Conservation (phyloP, 2,329 filamentous ascomycete genomes). For the Plenodomus tracheiphilus region DNA sequence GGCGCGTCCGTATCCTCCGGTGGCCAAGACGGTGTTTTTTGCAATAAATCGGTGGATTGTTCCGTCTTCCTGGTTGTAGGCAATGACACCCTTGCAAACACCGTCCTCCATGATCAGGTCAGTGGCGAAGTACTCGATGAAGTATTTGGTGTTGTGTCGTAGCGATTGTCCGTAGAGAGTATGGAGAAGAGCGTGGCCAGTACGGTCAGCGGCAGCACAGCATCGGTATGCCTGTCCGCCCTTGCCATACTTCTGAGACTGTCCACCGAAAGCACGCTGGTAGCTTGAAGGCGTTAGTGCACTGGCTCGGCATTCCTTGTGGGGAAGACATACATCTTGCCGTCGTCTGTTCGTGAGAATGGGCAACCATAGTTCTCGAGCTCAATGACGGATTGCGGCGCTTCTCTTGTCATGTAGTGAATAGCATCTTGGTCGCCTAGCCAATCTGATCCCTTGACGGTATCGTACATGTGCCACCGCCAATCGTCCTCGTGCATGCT, state of each 20-base stretch:
- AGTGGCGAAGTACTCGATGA: constrained; percentile 98
- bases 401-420: constrained; percentile 97
- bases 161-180: constrained; percentile 98
- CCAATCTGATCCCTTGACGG: constrained; percentile 97
- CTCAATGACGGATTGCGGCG: constrained; percentile 87
- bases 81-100: constrained; percentile 92
- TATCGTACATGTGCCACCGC: constrained; percentile 99
- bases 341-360: constrained; percentile 94
- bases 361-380: constrained; percentile 97
- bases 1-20: constrained; percentile 94
- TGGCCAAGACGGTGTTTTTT: constrained; percentile 95
- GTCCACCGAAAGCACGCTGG: constrained; percentile 97
- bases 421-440: constrained; percentile 96
- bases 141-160: constrained; percentile 98
- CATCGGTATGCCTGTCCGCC: constrained; percentile 97
- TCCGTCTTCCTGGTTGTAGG: constrained; percentile 98
- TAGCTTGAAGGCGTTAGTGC: constrained; percentile 60
- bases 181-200: constrained; percentile 95
- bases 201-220: constrained; percentile 94
- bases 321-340: constrained; percentile 70
- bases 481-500: constrained; percentile 96
- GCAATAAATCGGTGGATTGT: constrained; percentile 96
- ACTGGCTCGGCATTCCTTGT: too few species aligned
- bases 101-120: constrained; percentile 98
- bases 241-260: constrained; percentile 93